Conservation (phyloP, 2,329 filamentous ascomycete genomes). For the Neurospora sp. region DNA sequence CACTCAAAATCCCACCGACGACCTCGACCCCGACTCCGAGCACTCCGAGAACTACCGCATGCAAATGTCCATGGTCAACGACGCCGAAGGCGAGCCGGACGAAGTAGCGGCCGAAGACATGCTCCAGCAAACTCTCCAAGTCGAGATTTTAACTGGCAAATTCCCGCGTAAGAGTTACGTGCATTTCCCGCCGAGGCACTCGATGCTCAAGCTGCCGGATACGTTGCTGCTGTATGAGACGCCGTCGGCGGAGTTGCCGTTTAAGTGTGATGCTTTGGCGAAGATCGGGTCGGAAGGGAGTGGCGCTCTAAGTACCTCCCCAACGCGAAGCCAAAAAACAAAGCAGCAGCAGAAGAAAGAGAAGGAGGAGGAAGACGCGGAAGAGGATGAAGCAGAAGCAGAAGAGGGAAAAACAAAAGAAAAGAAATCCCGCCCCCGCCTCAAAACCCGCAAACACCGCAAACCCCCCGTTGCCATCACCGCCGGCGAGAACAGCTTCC, state of each 20-base stretch:
- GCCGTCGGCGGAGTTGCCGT: slow-evolving; percentile 10
- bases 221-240: slow-evolving; percentile 37
- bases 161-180: slow-evolving; percentile 32
- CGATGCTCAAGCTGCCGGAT: slow-evolving; percentile 39
- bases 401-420: neutral
- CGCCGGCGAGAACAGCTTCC: slow-evolving; percentile 31
- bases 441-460: neutral
- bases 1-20: neutral
- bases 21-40: neutral
- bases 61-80: neutral
- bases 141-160: slow-evolving; percentile 10
- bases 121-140: slow-evolving; percentile 1
- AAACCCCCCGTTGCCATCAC: slow-evolving; percentile 7
- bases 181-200: slow-evolving; percentile 36
- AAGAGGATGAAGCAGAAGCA: neutral
- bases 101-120: neutral
- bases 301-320: neutral
- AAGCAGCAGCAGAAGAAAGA: neutral
- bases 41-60: neutral
- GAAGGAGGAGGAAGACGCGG: neutral
- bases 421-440: neutral
- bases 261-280: neutral
- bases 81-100: neutral
- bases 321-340: neutral
- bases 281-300: neutral